Evolutionary conservation across 768 basidiomycete genomes (phyloP).

Genomic region (Astraeus odoratus): DNA sequence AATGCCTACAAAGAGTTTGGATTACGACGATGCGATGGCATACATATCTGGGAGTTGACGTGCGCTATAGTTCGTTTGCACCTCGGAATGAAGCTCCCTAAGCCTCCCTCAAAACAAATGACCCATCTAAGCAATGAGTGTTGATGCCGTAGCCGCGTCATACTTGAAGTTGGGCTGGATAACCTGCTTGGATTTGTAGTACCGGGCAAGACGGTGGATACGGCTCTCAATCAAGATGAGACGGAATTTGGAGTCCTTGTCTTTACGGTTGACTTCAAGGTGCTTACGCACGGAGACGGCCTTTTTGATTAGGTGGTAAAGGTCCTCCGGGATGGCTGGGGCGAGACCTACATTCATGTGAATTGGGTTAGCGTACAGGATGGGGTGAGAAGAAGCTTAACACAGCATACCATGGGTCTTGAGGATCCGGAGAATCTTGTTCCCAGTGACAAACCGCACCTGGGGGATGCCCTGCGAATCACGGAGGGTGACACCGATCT

Average conservation of each 20-base stretch:
- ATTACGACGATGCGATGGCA: background rate
- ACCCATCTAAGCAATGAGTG: constrained; percentile 63
- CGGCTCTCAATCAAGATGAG: constrained; percentile 98
- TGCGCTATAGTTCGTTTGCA: background rate
- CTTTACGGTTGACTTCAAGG: constrained; percentile 95
- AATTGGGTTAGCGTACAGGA: constrained; percentile 35
- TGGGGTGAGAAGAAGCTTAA: constrained; percentile 34
- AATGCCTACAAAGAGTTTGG: background rate
- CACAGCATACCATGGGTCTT: constrained; percentile 70
- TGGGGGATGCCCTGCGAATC: constrained; percentile 98
- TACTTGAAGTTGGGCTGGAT: constrained; percentile 98
- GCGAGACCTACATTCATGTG: constrained; percentile 80
- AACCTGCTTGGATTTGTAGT: constrained; percentile 99
- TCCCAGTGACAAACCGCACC: constrained; percentile 96
- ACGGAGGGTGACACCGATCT: constrained; percentile 96
- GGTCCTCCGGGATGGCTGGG: constrained; percentile 97
- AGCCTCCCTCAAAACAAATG: background rate
- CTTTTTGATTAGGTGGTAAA: constrained; percentile 99
- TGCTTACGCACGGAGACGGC: constrained; percentile 99
- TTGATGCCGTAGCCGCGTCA: constrained; percentile 92
- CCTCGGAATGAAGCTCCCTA: background rate
- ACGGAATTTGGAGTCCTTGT: constrained; percentile 96
- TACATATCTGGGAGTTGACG: background rate
- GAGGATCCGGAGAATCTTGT: constrained; percentile 98
- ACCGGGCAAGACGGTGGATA: constrained; percentile 95